phyloP scores from a whole-genome alignment of 2,329 filamentous ascomycete species.

The Cladosporium sp. region DNA sequence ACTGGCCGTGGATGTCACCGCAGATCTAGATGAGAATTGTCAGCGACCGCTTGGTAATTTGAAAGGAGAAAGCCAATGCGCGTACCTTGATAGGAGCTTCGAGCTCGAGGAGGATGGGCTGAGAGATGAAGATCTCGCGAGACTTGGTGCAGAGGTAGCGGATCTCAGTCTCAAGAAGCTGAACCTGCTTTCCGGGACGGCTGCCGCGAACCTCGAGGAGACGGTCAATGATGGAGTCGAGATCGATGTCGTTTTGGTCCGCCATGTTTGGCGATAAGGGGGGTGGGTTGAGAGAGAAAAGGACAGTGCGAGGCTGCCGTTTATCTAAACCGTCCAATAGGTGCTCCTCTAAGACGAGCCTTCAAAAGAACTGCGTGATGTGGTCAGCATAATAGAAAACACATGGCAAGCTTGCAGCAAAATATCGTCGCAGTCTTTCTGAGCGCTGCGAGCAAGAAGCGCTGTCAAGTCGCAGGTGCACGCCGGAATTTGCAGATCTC shows the following conservation, averaged over 20 bases:
- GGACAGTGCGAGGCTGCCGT: constrained; percentile 9
- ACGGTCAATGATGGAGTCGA: constrained; percentile 99
- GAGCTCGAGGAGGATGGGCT: constrained; percentile 94
- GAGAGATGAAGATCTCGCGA: constrained; percentile 98
- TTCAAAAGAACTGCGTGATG: constrained; percentile 5
- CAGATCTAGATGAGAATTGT: constrained; percentile 69
- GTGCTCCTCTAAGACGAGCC: constrained; percentile 10
- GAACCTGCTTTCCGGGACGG: constrained; percentile 96
- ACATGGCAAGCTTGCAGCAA: too few relatives aligned
- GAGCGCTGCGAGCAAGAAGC: too few relatives aligned
- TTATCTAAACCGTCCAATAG: constrained; percentile 9
- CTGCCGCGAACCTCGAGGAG: constrained; percentile 96
- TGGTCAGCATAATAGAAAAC: not conserved
- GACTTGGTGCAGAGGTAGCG: constrained; percentile 97
- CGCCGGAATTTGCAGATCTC: too few relatives aligned
- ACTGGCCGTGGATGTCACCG: constrained; percentile 98
- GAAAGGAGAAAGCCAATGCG: too few relatives aligned
- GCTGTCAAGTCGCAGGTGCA: too few relatives aligned
- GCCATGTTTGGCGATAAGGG: constrained; percentile 51
- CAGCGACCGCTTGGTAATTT: constrained; percentile 4
- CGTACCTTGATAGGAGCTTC: constrained; percentile 98
- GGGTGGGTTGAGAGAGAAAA: not conserved
- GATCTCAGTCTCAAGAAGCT: constrained; percentile 94
- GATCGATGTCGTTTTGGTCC: constrained; percentile 84
- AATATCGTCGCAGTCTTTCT: too few relatives aligned